These are phyloP conservation scores for Brassica cretica DNA, from an alignment of 345 rosid genomes.

Conservation along the genomic window DNA sequence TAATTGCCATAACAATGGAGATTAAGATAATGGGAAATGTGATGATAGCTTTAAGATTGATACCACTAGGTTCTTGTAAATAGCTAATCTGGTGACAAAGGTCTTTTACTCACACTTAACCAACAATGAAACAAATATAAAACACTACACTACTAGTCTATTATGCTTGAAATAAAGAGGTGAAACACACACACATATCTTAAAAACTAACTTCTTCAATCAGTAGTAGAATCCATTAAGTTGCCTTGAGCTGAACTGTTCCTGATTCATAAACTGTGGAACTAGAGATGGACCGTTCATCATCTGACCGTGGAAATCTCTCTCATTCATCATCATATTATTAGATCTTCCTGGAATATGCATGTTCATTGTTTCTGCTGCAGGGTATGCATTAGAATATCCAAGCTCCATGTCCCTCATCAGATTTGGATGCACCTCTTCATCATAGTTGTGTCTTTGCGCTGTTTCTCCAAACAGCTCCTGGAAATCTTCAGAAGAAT, in stretches of 20 bases:
- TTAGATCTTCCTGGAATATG: constrained; percentile 21
- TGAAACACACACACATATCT: not conserved
- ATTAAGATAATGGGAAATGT: not conserved
- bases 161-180: not conserved
- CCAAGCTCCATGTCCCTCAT: constrained; percentile 32
- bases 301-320: constrained; percentile 12
- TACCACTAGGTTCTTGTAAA: not conserved
- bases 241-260: constrained; percentile 28
- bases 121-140: constrained; percentile 7
- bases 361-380: constrained; percentile 36
- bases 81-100: not conserved
- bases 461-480: constrained; percentile 18
- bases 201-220: not conserved
- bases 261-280: constrained; percentile 22
- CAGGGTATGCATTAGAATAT: constrained; percentile 34
- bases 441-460: constrained; percentile 23
- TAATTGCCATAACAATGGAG: not conserved
- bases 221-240: constrained; percentile 28
- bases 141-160: not conserved
- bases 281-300: constrained; percentile 17
- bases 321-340: constrained; percentile 29
- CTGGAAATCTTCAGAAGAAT: constrained; percentile 32
- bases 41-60: not conserved
- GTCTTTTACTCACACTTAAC: not conserved
- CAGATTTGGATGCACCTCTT: constrained; percentile 26